These are phyloP conservation scores for Phragmites australis DNA, from an alignment of 176 grass and related monocot genomes.

Conservation along the genomic window DNA sequence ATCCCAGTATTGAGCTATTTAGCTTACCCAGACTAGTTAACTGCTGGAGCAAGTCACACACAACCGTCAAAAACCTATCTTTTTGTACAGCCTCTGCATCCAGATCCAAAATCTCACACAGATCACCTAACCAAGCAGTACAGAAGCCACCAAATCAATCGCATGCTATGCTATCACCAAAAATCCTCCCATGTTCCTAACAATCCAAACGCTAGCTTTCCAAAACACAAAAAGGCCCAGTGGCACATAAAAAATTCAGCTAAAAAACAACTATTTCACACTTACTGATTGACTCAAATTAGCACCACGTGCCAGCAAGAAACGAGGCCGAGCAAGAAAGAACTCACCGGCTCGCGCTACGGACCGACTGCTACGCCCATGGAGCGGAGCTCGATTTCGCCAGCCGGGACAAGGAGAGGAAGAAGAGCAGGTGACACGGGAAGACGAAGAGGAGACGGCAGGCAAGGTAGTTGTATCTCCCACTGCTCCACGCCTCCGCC, in stretches of 20 bases:
- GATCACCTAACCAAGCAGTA: slow-evolving; percentile 10
- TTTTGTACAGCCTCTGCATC: neutral
- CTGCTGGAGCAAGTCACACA: neutral
- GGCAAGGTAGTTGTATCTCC: slow-evolving; percentile 15
- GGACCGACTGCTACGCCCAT: slow-evolving; percentile 7
- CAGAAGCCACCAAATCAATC: neutral
- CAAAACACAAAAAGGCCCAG: neutral
- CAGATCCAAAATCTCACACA: slow-evolving; percentile 35
- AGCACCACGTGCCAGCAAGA: neutral
- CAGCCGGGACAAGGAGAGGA: neutral
- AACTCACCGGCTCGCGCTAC: slow-evolving; percentile 40
- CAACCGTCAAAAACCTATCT: neutral
- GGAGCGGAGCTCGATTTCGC: slow-evolving; percentile 23
- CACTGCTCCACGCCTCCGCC: slow-evolving; percentile 24
- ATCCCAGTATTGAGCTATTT: neutral
- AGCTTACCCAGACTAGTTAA: neutral
- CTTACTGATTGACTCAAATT: neutral
- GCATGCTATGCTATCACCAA: slow-evolving; percentile 13
- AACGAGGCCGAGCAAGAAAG: neutral
- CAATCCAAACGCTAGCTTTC: neutral
- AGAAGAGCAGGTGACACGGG: neutral
- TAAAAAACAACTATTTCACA: neutral
- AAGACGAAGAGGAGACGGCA: neutral
- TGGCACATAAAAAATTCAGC: neutral
- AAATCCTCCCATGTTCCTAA: slow-evolving; percentile 5